Conservation (phyloP, 1,284 basidiomycete genomes). For the Spongispora temasekensis region DNA sequence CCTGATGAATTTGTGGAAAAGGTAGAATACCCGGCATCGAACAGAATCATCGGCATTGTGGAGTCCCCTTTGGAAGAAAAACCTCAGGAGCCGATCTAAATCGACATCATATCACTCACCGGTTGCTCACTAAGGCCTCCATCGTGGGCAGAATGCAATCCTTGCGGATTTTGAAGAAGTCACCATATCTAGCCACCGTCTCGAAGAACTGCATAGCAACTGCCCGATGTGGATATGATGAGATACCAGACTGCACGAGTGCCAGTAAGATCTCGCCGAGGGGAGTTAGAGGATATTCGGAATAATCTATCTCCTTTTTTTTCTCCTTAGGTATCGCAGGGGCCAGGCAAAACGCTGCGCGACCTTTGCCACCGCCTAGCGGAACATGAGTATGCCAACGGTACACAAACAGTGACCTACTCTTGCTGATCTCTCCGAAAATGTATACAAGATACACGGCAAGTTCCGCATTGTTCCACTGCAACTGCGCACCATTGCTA, state of each 20-base stretch:
- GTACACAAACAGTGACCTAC: conserved; percentile 39
- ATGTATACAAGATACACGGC: conserved; percentile 91
- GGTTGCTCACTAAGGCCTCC: conserved; percentile 84
- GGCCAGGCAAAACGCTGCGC: conserved; percentile 72
- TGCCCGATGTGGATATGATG: conserved; percentile 81
- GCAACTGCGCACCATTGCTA: conserved; percentile 55
- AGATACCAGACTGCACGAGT: conserved; percentile 83
- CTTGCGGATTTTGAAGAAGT: conserved; percentile 94
- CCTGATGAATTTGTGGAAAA: conserved; percentile 92
- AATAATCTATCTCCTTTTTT: conserved; percentile 74
- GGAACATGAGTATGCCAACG: conserved; percentile 2
- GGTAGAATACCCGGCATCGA: conserved; percentile 85
- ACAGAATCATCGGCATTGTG: conserved; percentile 78
- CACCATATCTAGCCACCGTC: conserved; percentile 87
- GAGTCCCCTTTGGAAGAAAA: conserved; percentile 67
- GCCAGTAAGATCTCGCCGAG: conserved; percentile 90
- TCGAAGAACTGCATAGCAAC: conserved; percentile 97
- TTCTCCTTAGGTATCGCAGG: conserved; percentile 67
- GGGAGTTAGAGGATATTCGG: conserved; percentile 83
- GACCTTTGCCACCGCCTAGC: conserved; percentile 70
- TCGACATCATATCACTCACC: conserved; percentile 50
- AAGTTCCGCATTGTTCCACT: conserved; percentile 95
- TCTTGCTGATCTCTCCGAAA: conserved; percentile 91
- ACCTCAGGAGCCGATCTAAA: conserved; percentile 2
- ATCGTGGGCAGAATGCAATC: conserved; percentile 85